These are phyloP conservation scores for Microthlaspi erraticum DNA, from an alignment of 345 rosid genomes.

Conservation along the genomic window DNA sequence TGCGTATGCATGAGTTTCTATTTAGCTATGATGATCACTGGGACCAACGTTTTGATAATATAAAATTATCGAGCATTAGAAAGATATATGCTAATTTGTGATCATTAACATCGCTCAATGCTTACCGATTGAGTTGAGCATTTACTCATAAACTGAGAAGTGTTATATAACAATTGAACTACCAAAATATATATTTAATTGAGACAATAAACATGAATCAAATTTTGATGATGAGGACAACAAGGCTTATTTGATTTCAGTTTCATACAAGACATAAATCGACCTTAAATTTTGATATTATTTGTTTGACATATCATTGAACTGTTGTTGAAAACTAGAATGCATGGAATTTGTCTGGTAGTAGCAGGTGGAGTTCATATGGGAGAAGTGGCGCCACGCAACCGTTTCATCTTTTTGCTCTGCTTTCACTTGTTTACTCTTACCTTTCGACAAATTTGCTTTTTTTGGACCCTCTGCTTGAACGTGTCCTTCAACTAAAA, in stretches of 20 bases:
- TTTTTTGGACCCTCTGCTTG: constrained; percentile 1
- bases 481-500: constrained; percentile 32
- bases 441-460: constrained; percentile 12
- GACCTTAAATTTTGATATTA: not conserved
- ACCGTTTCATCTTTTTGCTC: constrained; percentile 1
- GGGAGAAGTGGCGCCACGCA: constrained; percentile 35
- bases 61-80: too few species aligned
- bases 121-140: not conserved
- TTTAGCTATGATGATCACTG: not conserved
- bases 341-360: constrained; percentile 33
- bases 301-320: not conserved
- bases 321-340: constrained; percentile 10
- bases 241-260: not conserved
- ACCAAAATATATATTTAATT: not conserved
- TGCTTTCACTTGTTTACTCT: constrained; percentile 30
- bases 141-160: not conserved
- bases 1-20: constrained; percentile 29
- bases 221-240: not conserved
- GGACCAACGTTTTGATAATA: not conserved
- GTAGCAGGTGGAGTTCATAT: constrained; percentile 37
- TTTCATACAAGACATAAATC: not conserved
- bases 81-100: too few species aligned
- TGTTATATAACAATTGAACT: not conserved
- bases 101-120: too few species aligned
- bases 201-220: not conserved